A percentile compares a stretch with the other conserved stretches of the same genome.
phyloP scores from a whole-genome alignment of 495 filamentous ascomycete species.

The Cercophora scortea region DNA sequence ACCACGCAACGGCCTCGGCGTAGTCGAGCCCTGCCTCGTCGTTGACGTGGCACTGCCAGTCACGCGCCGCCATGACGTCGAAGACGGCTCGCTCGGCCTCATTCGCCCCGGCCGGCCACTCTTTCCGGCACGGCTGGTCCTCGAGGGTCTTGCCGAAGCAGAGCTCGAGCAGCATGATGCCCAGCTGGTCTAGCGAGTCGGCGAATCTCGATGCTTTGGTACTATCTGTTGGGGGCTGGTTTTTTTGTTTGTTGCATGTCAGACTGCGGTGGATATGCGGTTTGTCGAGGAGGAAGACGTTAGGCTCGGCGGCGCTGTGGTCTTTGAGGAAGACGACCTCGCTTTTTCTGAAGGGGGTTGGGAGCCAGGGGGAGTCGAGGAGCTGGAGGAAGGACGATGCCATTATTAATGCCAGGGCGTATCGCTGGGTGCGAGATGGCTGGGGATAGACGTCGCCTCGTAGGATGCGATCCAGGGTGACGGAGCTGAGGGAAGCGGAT shows the following conservation, averaged over 20 bases:
- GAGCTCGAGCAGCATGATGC: conserved; percentile 31
- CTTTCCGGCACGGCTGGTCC: conserved; percentile 7
- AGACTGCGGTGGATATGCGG: not conserved
- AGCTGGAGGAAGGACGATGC: conserved; percentile 18
- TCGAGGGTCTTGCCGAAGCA: conserved; percentile 27
- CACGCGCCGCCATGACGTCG: not conserved
- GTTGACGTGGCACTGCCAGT: conserved; percentile 8
- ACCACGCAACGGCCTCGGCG: conserved; percentile 28
- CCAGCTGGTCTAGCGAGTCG: not conserved
- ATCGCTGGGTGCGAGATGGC: conserved; percentile 7
- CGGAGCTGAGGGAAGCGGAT: not conserved
- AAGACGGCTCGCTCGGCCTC: not conserved
- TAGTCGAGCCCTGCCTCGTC: conserved; percentile 30
- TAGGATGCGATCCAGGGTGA: conserved; percentile 12
- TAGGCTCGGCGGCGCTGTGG: not conserved
- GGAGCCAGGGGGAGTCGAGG: conserved; percentile 12
- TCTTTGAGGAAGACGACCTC: conserved; percentile 12
- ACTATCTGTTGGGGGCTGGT: not conserved
- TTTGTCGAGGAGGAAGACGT: not conserved
- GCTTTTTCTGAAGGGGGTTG: not conserved
- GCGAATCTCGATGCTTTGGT: not conserved
- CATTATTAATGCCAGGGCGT: conserved; percentile 5
- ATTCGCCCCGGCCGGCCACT: not conserved
- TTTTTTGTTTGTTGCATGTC: too few relatives aligned
- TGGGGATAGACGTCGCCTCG: not conserved